These are phyloP conservation scores for Artemisia argyi DNA, from an alignment of 129 eudicot genomes.

Conservation along the genomic window DNA sequence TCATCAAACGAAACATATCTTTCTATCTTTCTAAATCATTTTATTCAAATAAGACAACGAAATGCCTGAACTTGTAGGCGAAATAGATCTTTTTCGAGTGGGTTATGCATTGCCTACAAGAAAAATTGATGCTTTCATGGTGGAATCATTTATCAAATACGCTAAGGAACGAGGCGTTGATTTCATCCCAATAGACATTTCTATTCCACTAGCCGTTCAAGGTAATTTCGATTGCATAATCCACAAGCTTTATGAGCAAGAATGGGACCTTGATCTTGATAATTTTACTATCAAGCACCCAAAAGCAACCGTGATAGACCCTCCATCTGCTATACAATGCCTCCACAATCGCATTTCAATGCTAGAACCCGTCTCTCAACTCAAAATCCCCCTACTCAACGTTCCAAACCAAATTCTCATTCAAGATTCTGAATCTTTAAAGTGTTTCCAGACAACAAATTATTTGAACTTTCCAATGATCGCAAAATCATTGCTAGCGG, in stretches of 20 bases:
- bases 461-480: slow-evolving; percentile 51
- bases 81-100: slow-evolving; percentile 35
- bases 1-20: slow-evolving; percentile 7
- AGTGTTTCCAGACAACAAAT: background rate
- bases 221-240: slow-evolving; percentile 62
- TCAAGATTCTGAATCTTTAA: slow-evolving; percentile 20
- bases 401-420: slow-evolving; percentile 12
- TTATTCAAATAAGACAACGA: background rate
- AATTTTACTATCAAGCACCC: slow-evolving; percentile 35
- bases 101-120: slow-evolving; percentile 68
- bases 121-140: slow-evolving; percentile 53
- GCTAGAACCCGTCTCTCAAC: slow-evolving; percentile 52
- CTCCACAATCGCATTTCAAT: slow-evolving; percentile 68
- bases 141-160: slow-evolving; percentile 38
- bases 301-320: slow-evolving; percentile 48
- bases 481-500: slow-evolving; percentile 60
- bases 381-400: slow-evolving; percentile 30
- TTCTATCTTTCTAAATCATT: background rate
- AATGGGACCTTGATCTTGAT: slow-evolving; percentile 52
- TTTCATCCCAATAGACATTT: slow-evolving; percentile 44
- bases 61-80: slow-evolving; percentile 24
- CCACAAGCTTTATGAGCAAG: slow-evolving; percentile 53
- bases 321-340: slow-evolving; percentile 40
- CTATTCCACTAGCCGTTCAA: slow-evolving; percentile 48
- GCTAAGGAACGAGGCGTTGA: slow-evolving; percentile 46